phyloP scores from a whole-genome alignment of 1,284 basidiomycete genomes.

The Cutaneotrichosporon sp. region DNA sequence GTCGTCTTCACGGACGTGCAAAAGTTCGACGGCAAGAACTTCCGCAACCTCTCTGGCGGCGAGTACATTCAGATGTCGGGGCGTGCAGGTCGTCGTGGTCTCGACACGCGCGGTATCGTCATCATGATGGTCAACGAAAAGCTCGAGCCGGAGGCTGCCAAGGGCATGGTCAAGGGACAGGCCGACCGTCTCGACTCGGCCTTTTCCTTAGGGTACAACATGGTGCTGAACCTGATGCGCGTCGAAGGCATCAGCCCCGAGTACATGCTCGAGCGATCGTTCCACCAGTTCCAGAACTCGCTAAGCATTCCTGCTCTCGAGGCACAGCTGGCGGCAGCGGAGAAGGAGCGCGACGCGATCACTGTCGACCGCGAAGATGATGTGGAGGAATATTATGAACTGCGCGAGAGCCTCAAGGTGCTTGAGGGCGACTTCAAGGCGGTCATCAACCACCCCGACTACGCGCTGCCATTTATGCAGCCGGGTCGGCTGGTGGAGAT shows the following conservation, averaged over 20 bases:
- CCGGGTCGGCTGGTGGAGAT: slow-evolving; percentile 87
- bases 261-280: slow-evolving; percentile 96
- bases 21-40: slow-evolving; percentile 95
- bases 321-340: slow-evolving; percentile 72
- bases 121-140: slow-evolving; percentile 99
- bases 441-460: slow-evolving; percentile 92
- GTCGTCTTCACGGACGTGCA: slow-evolving; percentile 91
- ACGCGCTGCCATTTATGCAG: slow-evolving; percentile 89
- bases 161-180: slow-evolving; percentile 97
- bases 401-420: slow-evolving; percentile 84
- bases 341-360: slow-evolving; percentile 66
- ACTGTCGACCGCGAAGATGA: slow-evolving; percentile 77
- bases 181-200: slow-evolving; percentile 96
- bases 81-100: slow-evolving; percentile 91
- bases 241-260: slow-evolving; percentile 98
- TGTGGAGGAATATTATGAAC: slow-evolving; percentile 87
- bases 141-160: slow-evolving; percentile 86
- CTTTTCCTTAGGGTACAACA: slow-evolving; percentile 98
- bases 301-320: slow-evolving; percentile 84
- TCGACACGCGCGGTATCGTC: slow-evolving; percentile 98
- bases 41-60: slow-evolving; percentile 73
- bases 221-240: slow-evolving; percentile 97
- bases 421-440: slow-evolving; percentile 81
- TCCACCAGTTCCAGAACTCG: slow-evolving; percentile 97
- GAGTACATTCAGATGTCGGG: slow-evolving; percentile 99